Evolutionary conservation across 192 early-diverging fungal genomes (phyloP).

Genomic region (Podila clonocystis): DNA sequence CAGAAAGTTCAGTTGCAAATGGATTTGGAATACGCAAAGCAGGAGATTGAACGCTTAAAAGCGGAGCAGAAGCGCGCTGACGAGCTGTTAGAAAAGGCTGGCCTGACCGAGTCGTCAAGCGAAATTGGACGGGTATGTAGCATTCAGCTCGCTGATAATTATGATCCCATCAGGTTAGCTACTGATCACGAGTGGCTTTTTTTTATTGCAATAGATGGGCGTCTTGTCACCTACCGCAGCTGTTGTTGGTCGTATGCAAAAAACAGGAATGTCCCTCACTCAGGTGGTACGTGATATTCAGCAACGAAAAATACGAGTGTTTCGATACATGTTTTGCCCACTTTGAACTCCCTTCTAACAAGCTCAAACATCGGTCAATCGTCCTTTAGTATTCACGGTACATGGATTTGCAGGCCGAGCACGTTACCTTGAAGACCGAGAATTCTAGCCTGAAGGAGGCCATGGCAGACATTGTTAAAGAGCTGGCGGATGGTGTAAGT

Average conservation of each 20-base stretch:
- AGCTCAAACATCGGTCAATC: neutral
- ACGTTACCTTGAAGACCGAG: constrained; percentile 57
- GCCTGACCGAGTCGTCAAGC: constrained; percentile 23
- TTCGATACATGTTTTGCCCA: too few relatives aligned
- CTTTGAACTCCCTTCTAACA: too few relatives aligned
- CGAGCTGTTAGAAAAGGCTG: constrained; percentile 51
- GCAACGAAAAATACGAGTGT: too few relatives aligned
- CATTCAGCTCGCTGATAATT: constrained; percentile 1
- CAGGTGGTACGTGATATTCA: constrained; percentile 54
- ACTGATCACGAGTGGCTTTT: too few relatives aligned
- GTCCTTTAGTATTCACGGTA: constrained; percentile 60
- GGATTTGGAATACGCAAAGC: constrained; percentile 37
- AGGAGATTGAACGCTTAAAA: constrained; percentile 46
- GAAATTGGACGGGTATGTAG: constrained; percentile 35
- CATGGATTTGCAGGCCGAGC: constrained; percentile 60
- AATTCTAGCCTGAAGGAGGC: constrained; percentile 58
- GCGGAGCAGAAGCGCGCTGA: constrained; percentile 58
- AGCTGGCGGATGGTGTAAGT: constrained; percentile 51
- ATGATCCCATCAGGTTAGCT: neutral
- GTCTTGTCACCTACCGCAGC: constrained; percentile 67
- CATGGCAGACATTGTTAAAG: constrained; percentile 66
- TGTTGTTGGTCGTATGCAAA: constrained; percentile 55
- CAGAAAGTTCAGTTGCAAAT: constrained; percentile 55
- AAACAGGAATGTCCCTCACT: constrained; percentile 65
- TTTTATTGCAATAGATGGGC: constrained; percentile 15